These are phyloP conservation scores for Hypoxylon sp. DNA, from an alignment of 2,329 filamentous ascomycete species.

Conservation along the genomic window DNA sequence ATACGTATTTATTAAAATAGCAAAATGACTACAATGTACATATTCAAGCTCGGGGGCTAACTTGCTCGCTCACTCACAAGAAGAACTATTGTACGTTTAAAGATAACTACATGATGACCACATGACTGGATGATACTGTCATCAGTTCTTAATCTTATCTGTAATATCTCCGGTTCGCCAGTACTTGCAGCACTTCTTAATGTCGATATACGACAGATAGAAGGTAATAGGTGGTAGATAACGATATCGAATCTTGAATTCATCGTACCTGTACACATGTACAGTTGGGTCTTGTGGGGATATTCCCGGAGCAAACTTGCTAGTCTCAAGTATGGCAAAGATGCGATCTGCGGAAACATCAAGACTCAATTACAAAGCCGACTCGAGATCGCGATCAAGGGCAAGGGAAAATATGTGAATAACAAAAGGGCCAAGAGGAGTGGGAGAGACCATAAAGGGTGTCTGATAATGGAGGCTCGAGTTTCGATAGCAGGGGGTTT, in stretches of 20 bases:
- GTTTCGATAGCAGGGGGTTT: conserved; percentile 16
- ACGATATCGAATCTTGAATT: conserved; percentile 19
- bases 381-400: conserved; percentile 34
- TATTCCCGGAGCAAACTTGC: conserved; percentile 28
- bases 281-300: conserved; percentile 14
- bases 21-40: conserved; percentile 5
- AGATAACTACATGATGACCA: conserved; percentile 12
- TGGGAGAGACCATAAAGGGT: conserved; percentile 20
- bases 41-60: conserved; percentile 1
- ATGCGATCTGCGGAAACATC: conserved; percentile 14
- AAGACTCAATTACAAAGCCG: conserved; percentile 30
- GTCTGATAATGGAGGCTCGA: conserved; percentile 37
- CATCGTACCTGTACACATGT: background rate
- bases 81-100: background rate
- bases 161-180: conserved; percentile 31
- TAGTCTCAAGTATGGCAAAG: conserved; percentile 1
- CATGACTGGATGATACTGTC: conserved; percentile 29
- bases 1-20: conserved; percentile 27
- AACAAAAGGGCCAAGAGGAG: conserved; percentile 29
- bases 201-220: background rate
- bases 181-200: conserved; percentile 5
- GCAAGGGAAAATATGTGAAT: conserved; percentile 2
- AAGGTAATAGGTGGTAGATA: conserved; percentile 29
- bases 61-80: background rate
- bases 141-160: conserved; percentile 36